Conservation (phyloP, 2,329 filamentous ascomycete genomes). For the Pseudogymnoascus sp. region DNA sequence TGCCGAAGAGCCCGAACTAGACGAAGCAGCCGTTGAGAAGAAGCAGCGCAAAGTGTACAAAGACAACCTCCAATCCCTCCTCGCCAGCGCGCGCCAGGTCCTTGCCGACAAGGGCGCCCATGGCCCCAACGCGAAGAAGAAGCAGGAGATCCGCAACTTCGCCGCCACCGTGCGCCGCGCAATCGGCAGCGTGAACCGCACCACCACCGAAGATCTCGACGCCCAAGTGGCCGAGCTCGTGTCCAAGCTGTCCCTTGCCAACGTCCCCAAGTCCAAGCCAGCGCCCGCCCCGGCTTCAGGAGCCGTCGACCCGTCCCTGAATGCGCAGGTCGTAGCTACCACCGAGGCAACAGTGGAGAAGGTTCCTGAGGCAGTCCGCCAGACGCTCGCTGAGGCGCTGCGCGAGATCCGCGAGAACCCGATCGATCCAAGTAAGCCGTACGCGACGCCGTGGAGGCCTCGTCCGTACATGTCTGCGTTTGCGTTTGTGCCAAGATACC, state of each 20-base stretch:
- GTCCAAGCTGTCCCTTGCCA: slow-evolving; percentile 35
- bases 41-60: slow-evolving; percentile 29
- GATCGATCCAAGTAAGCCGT: slow-evolving; percentile 68
- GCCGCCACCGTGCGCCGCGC: slow-evolving; percentile 38
- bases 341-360: slow-evolving; percentile 12
- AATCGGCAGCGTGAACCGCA: slow-evolving; percentile 30
- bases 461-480: slow-evolving; percentile 83
- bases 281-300: slow-evolving; percentile 13
- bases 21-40: slow-evolving; percentile 33
- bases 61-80: slow-evolving; percentile 40
- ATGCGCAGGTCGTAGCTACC: slow-evolving; percentile 11
- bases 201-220: slow-evolving; percentile 41
- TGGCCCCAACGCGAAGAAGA: slow-evolving; percentile 58
- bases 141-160: slow-evolving; percentile 68
- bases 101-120: slow-evolving; percentile 41
- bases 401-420: slow-evolving; percentile 58
- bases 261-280: slow-evolving; percentile 18
- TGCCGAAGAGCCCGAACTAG: slow-evolving; percentile 5
- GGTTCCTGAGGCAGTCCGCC: slow-evolving; percentile 18
- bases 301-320: slow-evolving; percentile 20
- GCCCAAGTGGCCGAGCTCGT: slow-evolving; percentile 46
- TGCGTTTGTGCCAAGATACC: slow-evolving; percentile 87
- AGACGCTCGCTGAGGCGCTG: slow-evolving; percentile 14
- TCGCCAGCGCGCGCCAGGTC: slow-evolving; percentile 50
- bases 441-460: slow-evolving; percentile 84